Evolutionary conservation across 306 rosid genomes (phyloP).

Genomic region (Lathyrus sativus): DNA sequence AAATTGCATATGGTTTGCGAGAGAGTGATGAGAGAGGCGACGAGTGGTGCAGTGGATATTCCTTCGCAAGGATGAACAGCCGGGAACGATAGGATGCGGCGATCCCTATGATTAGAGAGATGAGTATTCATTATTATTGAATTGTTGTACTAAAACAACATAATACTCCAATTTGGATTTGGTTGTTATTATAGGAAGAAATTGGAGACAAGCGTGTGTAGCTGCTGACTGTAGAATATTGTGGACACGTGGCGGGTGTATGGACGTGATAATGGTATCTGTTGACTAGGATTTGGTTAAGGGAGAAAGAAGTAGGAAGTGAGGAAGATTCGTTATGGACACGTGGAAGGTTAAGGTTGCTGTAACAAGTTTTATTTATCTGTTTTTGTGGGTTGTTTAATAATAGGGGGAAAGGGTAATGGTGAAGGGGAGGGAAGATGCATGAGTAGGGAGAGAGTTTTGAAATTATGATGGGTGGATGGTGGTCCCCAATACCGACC

Average conservation of each 20-base stretch:
- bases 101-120: slow-evolving; percentile 36
- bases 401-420: not conserved
- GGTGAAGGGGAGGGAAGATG: not conserved
- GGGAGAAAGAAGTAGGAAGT: not conserved
- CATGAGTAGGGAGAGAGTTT: not conserved
- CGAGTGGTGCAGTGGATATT: slow-evolving; percentile 53
- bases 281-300: slow-evolving; percentile 28
- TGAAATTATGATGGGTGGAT: slow-evolving; percentile 30
- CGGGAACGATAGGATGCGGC: slow-evolving; percentile 67
- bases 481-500: slow-evolving; percentile 52
- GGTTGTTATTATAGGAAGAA: slow-evolving; percentile 23
- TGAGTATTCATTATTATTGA: slow-evolving; percentile 28
- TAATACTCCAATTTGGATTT: not conserved
- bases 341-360: slow-evolving; percentile 44
- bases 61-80: slow-evolving; percentile 79
- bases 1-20: slow-evolving; percentile 48
- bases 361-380: not conserved
- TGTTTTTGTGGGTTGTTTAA: not conserved
- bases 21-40: slow-evolving; percentile 55
- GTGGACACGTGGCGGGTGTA: slow-evolving; percentile 42
- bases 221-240: slow-evolving; percentile 18
- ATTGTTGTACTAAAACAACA: not conserved
- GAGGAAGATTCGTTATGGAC: slow-evolving; percentile 28
- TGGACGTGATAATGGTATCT: not conserved
- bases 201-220: not conserved